Evolutionary conservation across 257 asterid genomes (phyloP).

Genomic region (Solanum chmielewskii): DNA sequence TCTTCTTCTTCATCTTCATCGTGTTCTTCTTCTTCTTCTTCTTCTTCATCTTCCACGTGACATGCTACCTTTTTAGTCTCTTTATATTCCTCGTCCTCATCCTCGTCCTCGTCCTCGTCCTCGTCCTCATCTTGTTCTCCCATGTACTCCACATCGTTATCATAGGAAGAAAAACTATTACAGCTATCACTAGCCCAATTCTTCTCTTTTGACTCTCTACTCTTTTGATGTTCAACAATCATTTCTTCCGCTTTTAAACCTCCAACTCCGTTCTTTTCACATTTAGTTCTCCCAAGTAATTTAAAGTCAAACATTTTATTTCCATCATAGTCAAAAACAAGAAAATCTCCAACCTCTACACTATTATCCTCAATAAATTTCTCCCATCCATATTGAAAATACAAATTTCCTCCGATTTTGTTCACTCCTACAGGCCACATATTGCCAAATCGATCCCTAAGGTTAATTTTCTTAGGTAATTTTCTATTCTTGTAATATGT

Average conservation of each 20-base stretch:
- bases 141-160: neutral
- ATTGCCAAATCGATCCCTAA: neutral
- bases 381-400: neutral
- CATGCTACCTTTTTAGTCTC: neutral
- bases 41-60: neutral
- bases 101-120: neutral
- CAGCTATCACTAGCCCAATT: neutral
- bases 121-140: neutral
- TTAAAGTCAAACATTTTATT: neutral
- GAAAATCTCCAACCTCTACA: neutral
- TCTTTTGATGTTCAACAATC: neutral
- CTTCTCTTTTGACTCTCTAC: neutral
- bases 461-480: neutral
- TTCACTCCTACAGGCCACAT: neutral
- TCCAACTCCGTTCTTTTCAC: neutral
- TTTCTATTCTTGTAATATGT: neutral
- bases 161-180: neutral
- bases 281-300: neutral
- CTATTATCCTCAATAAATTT: neutral
- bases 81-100: neutral
- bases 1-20: neutral
- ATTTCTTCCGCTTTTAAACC: neutral
- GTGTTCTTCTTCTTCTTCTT: neutral
- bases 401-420: neutral
- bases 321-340: neutral